A percentile compares a stretch with the other conserved stretches of the same genome.
phyloP scores from a whole-genome alignment of 2,329 filamentous ascomycete genomes.

The Chrysosporium queenslandicum region DNA sequence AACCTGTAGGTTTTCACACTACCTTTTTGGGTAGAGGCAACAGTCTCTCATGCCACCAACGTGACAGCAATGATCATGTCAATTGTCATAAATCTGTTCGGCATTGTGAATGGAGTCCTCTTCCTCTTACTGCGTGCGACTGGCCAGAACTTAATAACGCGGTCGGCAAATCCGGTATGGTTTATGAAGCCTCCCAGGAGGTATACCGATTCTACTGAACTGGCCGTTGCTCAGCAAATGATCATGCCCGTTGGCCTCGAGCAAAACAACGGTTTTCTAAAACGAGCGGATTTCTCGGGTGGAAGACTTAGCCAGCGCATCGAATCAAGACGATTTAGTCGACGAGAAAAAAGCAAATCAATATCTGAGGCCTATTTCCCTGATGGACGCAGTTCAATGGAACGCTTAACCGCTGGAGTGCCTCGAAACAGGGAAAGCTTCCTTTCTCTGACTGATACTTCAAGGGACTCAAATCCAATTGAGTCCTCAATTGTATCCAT shows the following conservation, averaged over 20 bases:
- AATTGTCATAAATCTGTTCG: conserved; percentile 21
- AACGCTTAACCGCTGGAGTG: not conserved
- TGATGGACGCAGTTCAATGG: conserved; percentile 13
- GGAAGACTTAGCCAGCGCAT: not conserved
- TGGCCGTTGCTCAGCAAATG: conserved; percentile 17
- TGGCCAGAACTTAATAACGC: conserved; percentile 5
- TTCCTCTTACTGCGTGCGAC: conserved; percentile 21
- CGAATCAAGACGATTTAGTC: not conserved
- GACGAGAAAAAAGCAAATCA: not conserved
- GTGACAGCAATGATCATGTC: conserved; percentile 19
- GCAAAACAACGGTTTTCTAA: conserved; percentile 10
- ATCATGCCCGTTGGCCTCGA: conserved; percentile 15
- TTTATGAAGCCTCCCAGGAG: conserved; percentile 13
- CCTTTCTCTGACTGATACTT: conserved; percentile 19
- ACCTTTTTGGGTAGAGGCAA: conserved; percentile 19
- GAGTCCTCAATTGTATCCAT: conserved; percentile 8
- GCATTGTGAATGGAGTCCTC: conserved; percentile 19
- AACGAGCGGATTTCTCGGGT: not conserved
- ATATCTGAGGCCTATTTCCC: conserved; percentile 1
- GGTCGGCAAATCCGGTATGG: conserved; percentile 9
- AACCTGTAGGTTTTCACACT: conserved; percentile 17
- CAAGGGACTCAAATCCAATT: conserved; percentile 12
- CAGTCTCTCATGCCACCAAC: conserved; percentile 3
- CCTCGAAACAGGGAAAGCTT: conserved; percentile 7
- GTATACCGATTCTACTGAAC: conserved; percentile 4